phyloP scores from a whole-genome alignment of 2,329 filamentous ascomycete species.

The Talaromyces sp. region DNA sequence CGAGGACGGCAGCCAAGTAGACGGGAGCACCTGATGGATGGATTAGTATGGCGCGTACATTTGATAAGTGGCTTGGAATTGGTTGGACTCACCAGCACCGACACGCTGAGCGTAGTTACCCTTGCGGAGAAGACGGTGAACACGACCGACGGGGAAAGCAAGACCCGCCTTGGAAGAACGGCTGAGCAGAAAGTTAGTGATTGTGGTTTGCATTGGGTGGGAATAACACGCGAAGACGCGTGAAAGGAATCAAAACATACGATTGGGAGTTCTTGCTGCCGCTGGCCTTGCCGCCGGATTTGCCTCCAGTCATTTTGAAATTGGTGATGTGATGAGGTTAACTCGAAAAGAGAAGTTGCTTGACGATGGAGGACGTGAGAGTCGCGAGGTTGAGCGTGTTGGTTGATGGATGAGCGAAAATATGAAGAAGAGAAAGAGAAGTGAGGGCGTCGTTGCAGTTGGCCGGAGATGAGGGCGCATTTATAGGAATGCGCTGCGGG shows the following conservation, averaged over 20 bases:
- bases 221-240: neutral
- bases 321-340: slow-evolving; percentile 37
- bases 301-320: slow-evolving; percentile 99
- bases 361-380: slow-evolving; percentile 19
- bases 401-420: slow-evolving; percentile 26
- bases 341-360: slow-evolving; percentile 21
- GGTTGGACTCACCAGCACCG: slow-evolving; percentile 69
- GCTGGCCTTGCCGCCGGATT: slow-evolving; percentile 99
- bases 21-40: slow-evolving; percentile 68
- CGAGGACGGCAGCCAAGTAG: slow-evolving; percentile 94
- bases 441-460: slow-evolving; percentile 32
- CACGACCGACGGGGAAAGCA: slow-evolving; percentile 98
- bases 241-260: slow-evolving; percentile 53
- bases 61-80: neutral
- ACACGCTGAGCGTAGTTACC: slow-evolving; percentile 99
- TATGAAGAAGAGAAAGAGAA: slow-evolving; percentile 30
- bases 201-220: neutral
- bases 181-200: slow-evolving; percentile 49
- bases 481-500: slow-evolving; percentile 47
- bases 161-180: slow-evolving; percentile 99
- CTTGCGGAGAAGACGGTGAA: slow-evolving; percentile 97
- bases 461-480: slow-evolving; percentile 32
- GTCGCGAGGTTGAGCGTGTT: slow-evolving; percentile 21
- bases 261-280: slow-evolving; percentile 99
- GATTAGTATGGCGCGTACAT: slow-evolving; percentile 27